phyloP scores from a whole-genome alignment of 345 rosid species.

The Camelina neglecta region DNA sequence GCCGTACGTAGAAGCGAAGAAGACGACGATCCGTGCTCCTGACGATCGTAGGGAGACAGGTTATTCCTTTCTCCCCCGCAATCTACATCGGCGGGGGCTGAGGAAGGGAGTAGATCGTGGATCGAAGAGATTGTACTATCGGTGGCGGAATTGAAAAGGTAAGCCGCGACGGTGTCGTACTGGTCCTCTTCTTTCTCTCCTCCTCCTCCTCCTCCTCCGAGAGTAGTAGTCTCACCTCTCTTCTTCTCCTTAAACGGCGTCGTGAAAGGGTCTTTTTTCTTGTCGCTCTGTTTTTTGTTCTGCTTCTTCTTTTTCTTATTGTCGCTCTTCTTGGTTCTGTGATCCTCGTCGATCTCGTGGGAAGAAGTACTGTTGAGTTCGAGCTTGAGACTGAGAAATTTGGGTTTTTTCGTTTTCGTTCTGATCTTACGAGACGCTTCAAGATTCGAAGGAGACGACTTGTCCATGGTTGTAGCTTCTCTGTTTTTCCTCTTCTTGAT shows the following conservation, averaged over 20 bases:
- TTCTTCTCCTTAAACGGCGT: conserved; percentile 26
- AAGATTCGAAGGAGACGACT: conserved; percentile 19
- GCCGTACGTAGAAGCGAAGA: conserved; percentile 62
- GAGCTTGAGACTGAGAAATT: conserved; percentile 65
- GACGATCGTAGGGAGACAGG: conserved; percentile 41
- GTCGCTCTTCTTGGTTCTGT: conserved; percentile 16
- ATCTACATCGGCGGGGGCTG: conserved; percentile 41
- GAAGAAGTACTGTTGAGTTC: conserved; percentile 40
- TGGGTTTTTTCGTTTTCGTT: conserved; percentile 67
- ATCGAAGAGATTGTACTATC: conserved; percentile 58
- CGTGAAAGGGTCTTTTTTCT: conserved; percentile 3
- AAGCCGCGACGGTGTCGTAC: conserved; percentile 57
- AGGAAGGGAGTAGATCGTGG: conserved; percentile 59
- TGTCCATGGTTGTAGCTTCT: conserved; percentile 25
- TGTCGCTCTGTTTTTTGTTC: conserved; percentile 39
- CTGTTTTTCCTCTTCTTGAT: conserved; percentile 35
- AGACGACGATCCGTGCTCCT: conserved; percentile 39
- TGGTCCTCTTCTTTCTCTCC: conserved; percentile 42
- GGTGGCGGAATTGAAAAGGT: conserved; percentile 56
- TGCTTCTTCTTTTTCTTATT: conserved; percentile 43
- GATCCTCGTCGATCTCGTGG: conserved; percentile 33
- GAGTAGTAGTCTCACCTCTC: conserved; percentile 20
- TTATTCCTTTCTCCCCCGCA: conserved; percentile 36
- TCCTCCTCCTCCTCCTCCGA: conserved; percentile 1
- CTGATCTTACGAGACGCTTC: conserved; percentile 58